Percentiles rank a stretch among this genome's conserved stretches.
Evolutionary conservation across 305 asterid species (phyloP).

Genomic region (Coffea humblotiana): DNA sequence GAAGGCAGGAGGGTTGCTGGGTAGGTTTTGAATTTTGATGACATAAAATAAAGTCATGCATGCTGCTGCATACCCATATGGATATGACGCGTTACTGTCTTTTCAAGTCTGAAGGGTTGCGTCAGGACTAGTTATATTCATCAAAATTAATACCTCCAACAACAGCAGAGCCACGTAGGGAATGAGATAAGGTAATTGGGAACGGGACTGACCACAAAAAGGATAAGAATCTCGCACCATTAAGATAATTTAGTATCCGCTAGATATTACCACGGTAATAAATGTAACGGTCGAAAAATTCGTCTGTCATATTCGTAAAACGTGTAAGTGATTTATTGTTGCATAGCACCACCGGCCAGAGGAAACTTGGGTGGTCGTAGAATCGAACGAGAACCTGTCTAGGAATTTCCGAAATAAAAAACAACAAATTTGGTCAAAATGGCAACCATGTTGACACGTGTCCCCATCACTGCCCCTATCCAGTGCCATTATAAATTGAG

Average conservation of each 20-base stretch:
- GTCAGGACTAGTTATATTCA: too few species aligned
- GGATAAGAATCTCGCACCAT: slow-evolving; percentile 3
- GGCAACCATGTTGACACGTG: slow-evolving; percentile 50
- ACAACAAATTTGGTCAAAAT: not conserved
- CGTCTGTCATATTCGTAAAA: not conserved
- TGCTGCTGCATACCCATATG: too few species aligned
- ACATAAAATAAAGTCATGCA: too few species aligned
- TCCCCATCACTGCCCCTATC: slow-evolving; percentile 27
- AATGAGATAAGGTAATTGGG: slow-evolving; percentile 9
- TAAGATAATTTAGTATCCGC: too few species aligned
- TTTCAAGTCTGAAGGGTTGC: too few species aligned
- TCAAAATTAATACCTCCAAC: not conserved
- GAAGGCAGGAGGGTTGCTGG: too few species aligned
- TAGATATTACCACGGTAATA: not conserved
- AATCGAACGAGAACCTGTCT: not conserved
- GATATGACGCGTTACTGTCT: too few species aligned
- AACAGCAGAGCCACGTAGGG: not conserved
- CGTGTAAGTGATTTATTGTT: too few species aligned
- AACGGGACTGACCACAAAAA: not conserved
- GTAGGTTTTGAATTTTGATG: too few species aligned
- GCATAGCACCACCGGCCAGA: not conserved
- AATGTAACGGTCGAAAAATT: not conserved
- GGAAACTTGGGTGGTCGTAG: not conserved
- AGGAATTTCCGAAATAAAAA: not conserved
- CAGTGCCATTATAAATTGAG: slow-evolving; percentile 25